These are phyloP conservation scores for Xylaria longipes DNA, from an alignment of 495 filamentous ascomycete species.

Conservation along the genomic window DNA sequence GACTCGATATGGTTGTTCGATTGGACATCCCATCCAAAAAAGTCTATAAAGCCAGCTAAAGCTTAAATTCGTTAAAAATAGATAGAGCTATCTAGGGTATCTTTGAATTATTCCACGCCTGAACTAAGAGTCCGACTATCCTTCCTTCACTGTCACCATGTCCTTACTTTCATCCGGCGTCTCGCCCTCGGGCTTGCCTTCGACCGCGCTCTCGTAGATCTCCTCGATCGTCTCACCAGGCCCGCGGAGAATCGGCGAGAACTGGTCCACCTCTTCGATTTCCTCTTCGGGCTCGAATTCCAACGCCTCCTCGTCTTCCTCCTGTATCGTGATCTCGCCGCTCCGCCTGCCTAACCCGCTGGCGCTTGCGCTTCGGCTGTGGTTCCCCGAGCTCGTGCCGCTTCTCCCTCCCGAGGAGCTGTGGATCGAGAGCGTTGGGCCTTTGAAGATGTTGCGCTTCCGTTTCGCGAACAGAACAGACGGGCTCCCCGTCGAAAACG, in stretches of 20 bases:
- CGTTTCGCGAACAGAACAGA: constrained; percentile 89
- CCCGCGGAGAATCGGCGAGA: constrained; percentile 56
- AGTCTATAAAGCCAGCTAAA: background rate
- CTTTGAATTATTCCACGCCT: constrained; percentile 11
- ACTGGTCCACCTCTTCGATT: constrained; percentile 73
- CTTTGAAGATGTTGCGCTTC: constrained; percentile 89
- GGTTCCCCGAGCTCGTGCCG: constrained; percentile 45
- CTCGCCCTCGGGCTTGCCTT: constrained; percentile 6
- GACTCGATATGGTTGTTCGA: too few relatives aligned
- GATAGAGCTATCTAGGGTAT: constrained; percentile 27
- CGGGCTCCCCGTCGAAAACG: constrained; percentile 54
- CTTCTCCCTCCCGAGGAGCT: constrained; percentile 44
- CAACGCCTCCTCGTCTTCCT: constrained; percentile 74
- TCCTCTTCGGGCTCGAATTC: constrained; percentile 46
- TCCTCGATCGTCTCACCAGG: constrained; percentile 62
- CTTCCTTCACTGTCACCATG: background rate
- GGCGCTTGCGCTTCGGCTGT: constrained; percentile 60
- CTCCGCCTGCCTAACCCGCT: constrained; percentile 59
- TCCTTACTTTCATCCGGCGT: background rate
- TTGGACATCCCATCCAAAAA: background rate
- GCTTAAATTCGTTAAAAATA: constrained; percentile 17
- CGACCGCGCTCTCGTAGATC: constrained; percentile 56
- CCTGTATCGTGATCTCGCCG: constrained; percentile 79
- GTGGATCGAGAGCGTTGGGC: constrained; percentile 68
- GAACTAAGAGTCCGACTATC: constrained; percentile 7